These are phyloP conservation scores for Hanseniaspora thailandica DNA, from an alignment of 805 yeast genomes.

Conservation along the genomic window DNA sequence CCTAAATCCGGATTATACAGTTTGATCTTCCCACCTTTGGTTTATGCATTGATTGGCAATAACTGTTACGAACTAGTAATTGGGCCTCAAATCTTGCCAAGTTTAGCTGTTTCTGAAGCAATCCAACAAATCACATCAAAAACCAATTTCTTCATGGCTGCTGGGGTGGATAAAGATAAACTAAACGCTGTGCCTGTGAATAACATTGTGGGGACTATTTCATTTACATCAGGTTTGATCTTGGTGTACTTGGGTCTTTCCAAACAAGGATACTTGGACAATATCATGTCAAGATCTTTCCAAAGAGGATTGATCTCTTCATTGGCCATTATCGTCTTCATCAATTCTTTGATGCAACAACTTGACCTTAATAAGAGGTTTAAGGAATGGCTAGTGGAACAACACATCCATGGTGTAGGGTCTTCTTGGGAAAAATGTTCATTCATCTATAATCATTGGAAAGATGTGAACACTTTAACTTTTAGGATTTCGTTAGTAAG, in stretches of 20 bases:
- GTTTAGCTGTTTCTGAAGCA: conserved; percentile 13
- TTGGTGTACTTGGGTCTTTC: conserved; percentile 7
- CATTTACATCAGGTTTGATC: conserved; percentile 10
- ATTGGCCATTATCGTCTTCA: conserved; percentile 13
- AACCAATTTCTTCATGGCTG: background rate
- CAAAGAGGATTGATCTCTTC: conserved; percentile 15
- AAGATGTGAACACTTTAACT: conserved; percentile 1
- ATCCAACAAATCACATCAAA: conserved; percentile 3
- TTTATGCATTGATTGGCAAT: conserved; percentile 12
- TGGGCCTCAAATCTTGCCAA: conserved; percentile 14
- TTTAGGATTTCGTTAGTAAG: conserved; percentile 4
- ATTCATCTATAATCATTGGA: conserved; percentile 7
- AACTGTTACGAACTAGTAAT: conserved; percentile 14
- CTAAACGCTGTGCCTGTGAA: background rate
- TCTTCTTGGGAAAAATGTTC: conserved; percentile 14
- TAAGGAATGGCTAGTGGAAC: conserved; percentile 4
- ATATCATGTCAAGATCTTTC: conserved; percentile 14
- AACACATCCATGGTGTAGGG: conserved; percentile 11
- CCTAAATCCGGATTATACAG: conserved; percentile 14
- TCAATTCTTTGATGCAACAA: conserved; percentile 9
- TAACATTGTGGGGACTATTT: conserved; percentile 7
- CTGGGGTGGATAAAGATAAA: background rate
- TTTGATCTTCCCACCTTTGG: conserved; percentile 15
- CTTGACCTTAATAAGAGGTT: conserved; percentile 1
- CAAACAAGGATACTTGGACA: conserved; percentile 12